Evolutionary conservation across 2,329 filamentous ascomycete species (phyloP), one percentile per base, ranked within the genome.

Genomic region (Fusarium torreyae): DNA sequence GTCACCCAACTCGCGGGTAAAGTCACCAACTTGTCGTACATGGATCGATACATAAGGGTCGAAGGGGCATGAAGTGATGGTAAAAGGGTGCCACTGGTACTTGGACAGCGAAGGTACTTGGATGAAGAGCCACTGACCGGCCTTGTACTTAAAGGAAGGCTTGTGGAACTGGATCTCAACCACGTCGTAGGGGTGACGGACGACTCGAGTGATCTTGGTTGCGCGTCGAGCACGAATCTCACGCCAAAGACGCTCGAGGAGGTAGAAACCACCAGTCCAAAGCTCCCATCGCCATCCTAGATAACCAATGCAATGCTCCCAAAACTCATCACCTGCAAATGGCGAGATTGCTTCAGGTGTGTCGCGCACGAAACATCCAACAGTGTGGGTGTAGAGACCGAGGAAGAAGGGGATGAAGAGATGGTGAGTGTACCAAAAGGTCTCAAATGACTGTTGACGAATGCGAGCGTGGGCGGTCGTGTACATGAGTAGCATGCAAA

Each of bases 401-500:
- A 99, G 86, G 76, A 98, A 82, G 81, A 99, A 99, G 3, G 96
- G 95, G 64, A 99, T 92, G 76, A 98, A 98, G n/a, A 99, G 88
- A 76, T 99, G 96, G 81, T 99, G 96, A 1, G 94, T 97, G 82
- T 99, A 99, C 96, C 96, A 99, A 79, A 99, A 99, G 0, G 95
- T 97, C 82, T 99, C 96, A 77, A 94, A 99, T 0, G 94, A 97
- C 78, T 99, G 96, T 78, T 98, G 95, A 56, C 96, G 92, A 70
- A 99, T 98, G 71, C 93, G 92, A 74, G 92, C 88, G 77, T 99
- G 96, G 4, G 96, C 92, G 1, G 94, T 98, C 2, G 96, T 99
- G 82, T 97, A 99, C 87, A 99, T 99, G 68, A 99, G 83, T 68
- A 99, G 84, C 96, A 99, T 99, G 86, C 94, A 98, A n/a, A 99